A percentile compares a stretch with the other conserved stretches of the same genome.
Conservation (phyloP, 2,329 filamentous ascomycete species). For the Botryotinia narcissicola region DNA sequence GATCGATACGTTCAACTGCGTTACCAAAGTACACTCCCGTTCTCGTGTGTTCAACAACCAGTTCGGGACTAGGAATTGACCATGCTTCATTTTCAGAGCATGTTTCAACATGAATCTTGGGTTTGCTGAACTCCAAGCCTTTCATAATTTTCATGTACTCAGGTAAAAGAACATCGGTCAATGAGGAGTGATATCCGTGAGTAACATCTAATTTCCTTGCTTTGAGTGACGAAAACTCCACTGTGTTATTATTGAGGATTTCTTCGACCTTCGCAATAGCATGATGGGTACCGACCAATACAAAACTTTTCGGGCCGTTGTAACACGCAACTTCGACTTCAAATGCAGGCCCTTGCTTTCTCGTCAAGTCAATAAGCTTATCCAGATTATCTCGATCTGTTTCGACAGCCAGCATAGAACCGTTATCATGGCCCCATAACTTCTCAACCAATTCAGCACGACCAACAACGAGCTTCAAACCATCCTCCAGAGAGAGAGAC, state of each 20-base stretch:
- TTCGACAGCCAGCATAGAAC: background rate
- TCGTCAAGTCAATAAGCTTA: background rate
- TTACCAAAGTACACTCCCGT: background rate
- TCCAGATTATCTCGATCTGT: background rate
- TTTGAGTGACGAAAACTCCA: background rate
- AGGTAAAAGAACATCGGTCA: background rate
- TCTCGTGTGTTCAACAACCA: background rate
- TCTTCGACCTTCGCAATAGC: background rate
- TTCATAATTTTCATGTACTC: background rate
- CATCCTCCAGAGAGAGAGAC: background rate
- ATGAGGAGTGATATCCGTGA: background rate
- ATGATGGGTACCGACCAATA: background rate
- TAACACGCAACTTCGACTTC: background rate
- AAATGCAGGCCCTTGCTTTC: background rate
- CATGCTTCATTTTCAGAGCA: background rate
- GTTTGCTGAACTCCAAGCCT: background rate
- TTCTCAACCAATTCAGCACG: background rate
- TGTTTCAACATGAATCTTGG: background rate
- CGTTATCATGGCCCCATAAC: background rate
- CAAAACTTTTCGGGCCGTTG: background rate
- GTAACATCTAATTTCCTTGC: background rate
- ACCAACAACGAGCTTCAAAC: background rate
- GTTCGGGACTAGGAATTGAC: background rate
- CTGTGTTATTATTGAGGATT: background rate
- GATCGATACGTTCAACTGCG: background rate